Evolutionary conservation across 495 filamentous ascomycete genomes (phyloP).

Genomic region (Aspergillus saccharolyticus): DNA sequence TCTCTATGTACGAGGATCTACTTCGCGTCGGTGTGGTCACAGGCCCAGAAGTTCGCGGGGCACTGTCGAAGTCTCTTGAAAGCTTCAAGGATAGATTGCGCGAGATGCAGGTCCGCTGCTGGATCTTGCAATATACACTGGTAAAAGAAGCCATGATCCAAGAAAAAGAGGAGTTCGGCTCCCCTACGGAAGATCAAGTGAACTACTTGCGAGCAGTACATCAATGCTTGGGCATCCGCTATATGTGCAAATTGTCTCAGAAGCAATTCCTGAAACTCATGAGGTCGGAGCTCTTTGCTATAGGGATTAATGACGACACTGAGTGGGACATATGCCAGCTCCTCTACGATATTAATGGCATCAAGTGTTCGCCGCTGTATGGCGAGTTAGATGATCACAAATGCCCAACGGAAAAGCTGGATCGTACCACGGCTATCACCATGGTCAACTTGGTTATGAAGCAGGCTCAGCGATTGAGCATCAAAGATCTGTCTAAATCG

Average conservation of each 20-base stretch:
- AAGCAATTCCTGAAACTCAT: conserved; percentile 85
- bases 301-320: conserved; percentile 60
- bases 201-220: conserved; percentile 75
- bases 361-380: conserved; percentile 68
- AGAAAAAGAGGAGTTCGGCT: conserved; percentile 55
- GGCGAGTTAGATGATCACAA: conserved; percentile 68
- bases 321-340: conserved; percentile 79
- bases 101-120: conserved; percentile 84
- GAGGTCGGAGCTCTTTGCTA: conserved; percentile 69
- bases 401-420: conserved; percentile 67
- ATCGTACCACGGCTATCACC: conserved; percentile 67
- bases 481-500: conserved; percentile 86
- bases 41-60: conserved; percentile 35
- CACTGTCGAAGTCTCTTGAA: conserved; percentile 42
- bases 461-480: conserved; percentile 75
- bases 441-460: conserved; percentile 77
- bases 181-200: conserved; percentile 61
- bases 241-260: conserved; percentile 78
- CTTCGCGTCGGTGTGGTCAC: conserved; percentile 64
- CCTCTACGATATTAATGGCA: conserved; percentile 81
- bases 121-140: conserved; percentile 73
- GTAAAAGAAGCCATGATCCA: conserved; percentile 70
- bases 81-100: conserved; percentile 67
- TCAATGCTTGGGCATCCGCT: conserved; percentile 76
- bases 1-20: conserved; percentile 76